A percentile compares a stretch with the other conserved stretches of the same genome.
Evolutionary conservation across 2,329 filamentous ascomycete genomes (phyloP).

Genomic region (Dactylonectria estremocensis): DNA sequence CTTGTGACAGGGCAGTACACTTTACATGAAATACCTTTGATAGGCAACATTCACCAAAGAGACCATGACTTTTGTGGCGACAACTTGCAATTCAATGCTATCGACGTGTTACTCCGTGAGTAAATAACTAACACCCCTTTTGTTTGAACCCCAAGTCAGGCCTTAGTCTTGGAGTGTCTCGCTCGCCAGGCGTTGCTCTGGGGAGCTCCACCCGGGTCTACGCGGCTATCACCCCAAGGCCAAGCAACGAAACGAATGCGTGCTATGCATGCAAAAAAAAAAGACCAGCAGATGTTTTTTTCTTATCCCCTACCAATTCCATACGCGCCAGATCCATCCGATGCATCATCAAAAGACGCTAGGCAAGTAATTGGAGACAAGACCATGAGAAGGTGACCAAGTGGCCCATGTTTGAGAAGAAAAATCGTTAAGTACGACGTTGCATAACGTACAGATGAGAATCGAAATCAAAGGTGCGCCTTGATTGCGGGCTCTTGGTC

Average conservation of each 20-base stretch:
- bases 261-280: constrained; percentile 31
- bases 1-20: not conserved
- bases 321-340: constrained; percentile 43
- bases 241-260: constrained; percentile 45
- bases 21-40: not conserved
- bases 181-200: not conserved
- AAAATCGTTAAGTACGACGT: constrained; percentile 53
- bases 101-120: constrained; percentile 38
- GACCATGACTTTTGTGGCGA: constrained; percentile 13
- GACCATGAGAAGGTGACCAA: constrained; percentile 41
- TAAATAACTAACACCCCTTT: constrained; percentile 37
- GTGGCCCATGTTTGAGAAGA: constrained; percentile 47
- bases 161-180: constrained; percentile 15
- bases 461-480: constrained; percentile 49
- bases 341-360: constrained; percentile 44
- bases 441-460: constrained; percentile 56
- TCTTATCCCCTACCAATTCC: constrained; percentile 33
- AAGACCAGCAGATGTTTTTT: constrained; percentile 34
- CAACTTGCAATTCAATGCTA: constrained; percentile 43
- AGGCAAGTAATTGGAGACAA: constrained; percentile 39
- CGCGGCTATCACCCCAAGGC: not conserved
- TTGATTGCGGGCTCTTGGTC: constrained; percentile 37
- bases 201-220: not conserved
- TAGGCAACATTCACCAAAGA: not conserved
- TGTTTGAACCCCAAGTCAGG: constrained; percentile 41